phyloP scores from a whole-genome alignment of 1,139 yeast species.

The Saccharomyces hybrid region DNA sequence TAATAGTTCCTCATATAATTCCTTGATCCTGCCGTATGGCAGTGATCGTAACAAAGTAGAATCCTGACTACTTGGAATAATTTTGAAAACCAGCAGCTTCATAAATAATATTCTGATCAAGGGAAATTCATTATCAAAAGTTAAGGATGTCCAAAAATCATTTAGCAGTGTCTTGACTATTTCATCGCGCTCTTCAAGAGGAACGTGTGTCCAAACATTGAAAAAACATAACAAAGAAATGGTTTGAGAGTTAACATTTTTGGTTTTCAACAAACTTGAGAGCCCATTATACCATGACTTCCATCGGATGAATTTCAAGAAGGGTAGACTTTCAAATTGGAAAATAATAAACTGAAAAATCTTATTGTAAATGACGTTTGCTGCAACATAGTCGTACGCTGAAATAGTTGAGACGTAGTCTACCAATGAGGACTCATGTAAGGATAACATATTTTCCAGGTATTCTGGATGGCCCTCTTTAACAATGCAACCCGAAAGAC shows the following conservation, averaged over 20 bases:
- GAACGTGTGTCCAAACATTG: slow-evolving; percentile 26
- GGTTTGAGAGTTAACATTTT: slow-evolving; percentile 23
- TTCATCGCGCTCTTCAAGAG: slow-evolving; percentile 7
- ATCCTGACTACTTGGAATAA: slow-evolving; percentile 9
- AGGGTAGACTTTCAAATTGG: slow-evolving; percentile 14
- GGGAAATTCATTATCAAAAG: slow-evolving; percentile 17
- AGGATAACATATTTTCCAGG: slow-evolving; percentile 6
- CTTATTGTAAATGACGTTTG: slow-evolving; percentile 28
- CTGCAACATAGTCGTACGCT: slow-evolving; percentile 26
- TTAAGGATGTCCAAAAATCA: slow-evolving; percentile 18
- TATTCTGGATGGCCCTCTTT: background rate
- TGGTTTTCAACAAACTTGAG: slow-evolving; percentile 21
- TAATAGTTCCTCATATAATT: slow-evolving; percentile 8
- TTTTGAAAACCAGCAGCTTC: slow-evolving; percentile 22
- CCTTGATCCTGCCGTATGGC: slow-evolving; percentile 1
- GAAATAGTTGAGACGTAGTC: slow-evolving; percentile 18
- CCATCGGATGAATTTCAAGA: slow-evolving; percentile 22
- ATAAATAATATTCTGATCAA: slow-evolving; percentile 18
- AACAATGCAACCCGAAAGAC: slow-evolving; percentile 16
- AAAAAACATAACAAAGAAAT: slow-evolving; percentile 24
- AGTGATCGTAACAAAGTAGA: background rate
- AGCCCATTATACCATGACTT: slow-evolving; percentile 21
- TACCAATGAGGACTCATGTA: slow-evolving; percentile 23
- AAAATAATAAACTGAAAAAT: slow-evolving; percentile 20
- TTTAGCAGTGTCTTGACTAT: slow-evolving; percentile 10